phyloP scores from a whole-genome alignment of 2,329 filamentous ascomycete genomes.

The Fusarium setosum region DNA sequence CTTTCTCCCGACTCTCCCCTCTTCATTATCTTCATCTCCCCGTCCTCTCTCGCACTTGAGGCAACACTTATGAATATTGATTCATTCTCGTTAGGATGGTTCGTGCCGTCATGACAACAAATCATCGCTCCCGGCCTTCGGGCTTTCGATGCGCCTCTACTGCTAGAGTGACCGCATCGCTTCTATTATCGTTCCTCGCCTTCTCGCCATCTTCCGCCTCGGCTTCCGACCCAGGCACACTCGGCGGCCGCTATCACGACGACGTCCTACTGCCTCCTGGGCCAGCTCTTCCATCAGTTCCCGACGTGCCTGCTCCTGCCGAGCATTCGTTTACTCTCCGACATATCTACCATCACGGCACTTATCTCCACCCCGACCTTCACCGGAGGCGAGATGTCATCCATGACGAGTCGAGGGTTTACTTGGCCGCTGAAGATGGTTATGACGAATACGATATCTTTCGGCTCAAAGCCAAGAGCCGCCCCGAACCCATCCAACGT shows the following conservation, averaged over 20 bases:
- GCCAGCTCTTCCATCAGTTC: constrained; percentile 53
- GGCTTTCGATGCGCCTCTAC: constrained; percentile 62
- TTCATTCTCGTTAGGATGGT: constrained; percentile 18
- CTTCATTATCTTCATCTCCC: constrained; percentile 13
- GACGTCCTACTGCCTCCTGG: constrained; percentile 57
- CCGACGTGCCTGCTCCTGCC: constrained; percentile 58
- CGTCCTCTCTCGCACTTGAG: not conserved
- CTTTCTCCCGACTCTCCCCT: constrained; percentile 21
- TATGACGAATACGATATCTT: constrained; percentile 62
- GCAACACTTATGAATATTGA: constrained; percentile 9
- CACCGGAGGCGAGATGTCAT: constrained; percentile 81
- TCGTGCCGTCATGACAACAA: constrained; percentile 34
- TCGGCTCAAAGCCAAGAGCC: constrained; percentile 71
- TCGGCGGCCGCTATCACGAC: constrained; percentile 52
- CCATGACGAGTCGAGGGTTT: constrained; percentile 65
- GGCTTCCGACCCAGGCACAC: constrained; percentile 40
- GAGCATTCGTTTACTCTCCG: constrained; percentile 77
- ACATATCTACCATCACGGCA: constrained; percentile 94
- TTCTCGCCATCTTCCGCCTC: constrained; percentile 58
- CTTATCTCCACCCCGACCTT: constrained; percentile 79
- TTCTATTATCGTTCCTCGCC: constrained; percentile 76
- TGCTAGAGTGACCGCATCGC: constrained; percentile 70
- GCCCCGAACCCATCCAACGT: constrained; percentile 78
- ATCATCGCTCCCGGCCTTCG: constrained; percentile 23
- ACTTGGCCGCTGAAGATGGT: constrained; percentile 70